Conservation (phyloP, 1,284 basidiomycete species). For the Leccinum solheimii region DNA sequence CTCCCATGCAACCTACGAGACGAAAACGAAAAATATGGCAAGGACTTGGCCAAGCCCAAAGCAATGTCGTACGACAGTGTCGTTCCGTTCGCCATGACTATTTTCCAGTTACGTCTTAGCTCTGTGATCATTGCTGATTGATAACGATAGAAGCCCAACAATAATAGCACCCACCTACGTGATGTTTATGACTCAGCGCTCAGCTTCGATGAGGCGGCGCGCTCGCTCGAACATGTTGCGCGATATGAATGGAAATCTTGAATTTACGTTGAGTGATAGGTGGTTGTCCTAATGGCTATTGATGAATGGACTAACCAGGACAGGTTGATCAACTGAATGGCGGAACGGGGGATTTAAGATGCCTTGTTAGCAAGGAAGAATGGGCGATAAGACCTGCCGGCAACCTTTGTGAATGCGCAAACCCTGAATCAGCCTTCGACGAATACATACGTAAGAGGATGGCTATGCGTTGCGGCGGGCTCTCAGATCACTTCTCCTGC, state of each 20-base stretch:
- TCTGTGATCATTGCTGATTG: background rate
- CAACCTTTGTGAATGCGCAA: too few species aligned
- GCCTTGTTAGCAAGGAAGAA: background rate
- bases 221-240: background rate
- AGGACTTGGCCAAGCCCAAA: too few species aligned
- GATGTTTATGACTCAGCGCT: background rate
- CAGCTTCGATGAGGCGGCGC: background rate
- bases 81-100: background rate
- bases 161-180: background rate
- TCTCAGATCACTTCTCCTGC: too few species aligned
- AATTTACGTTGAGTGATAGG: background rate
- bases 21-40: background rate
- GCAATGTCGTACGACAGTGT: background rate
- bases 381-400: too few species aligned
- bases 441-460: too few species aligned
- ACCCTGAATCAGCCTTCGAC: too few species aligned
- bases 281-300: background rate
- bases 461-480: too few species aligned
- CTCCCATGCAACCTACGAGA: background rate
- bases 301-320: background rate
- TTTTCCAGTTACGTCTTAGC: background rate
- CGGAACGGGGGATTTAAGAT: background rate
- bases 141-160: background rate
- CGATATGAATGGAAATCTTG: background rate
- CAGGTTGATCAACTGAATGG: background rate